Evolutionary conservation across 352 stramenopile species (phyloP).

Genomic region (Phytophthora hybrid): DNA sequence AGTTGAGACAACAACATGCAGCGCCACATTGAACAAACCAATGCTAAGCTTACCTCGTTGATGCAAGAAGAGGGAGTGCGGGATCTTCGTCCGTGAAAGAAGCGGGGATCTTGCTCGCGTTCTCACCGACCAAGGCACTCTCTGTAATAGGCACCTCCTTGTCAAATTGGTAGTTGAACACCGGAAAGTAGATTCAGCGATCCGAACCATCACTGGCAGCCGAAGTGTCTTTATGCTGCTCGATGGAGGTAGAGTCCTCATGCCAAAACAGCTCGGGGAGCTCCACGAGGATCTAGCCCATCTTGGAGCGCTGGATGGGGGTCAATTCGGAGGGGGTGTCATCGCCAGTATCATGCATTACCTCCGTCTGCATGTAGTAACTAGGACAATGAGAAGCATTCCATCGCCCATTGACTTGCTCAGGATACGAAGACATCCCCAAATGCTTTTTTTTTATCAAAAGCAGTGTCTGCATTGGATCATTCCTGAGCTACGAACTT

Average conservation of each 20-base stretch:
- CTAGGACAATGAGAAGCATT: neutral
- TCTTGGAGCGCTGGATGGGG: slow-evolving; percentile 60
- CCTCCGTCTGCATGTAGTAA: neutral
- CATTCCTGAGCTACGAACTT: neutral
- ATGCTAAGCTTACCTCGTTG: slow-evolving; percentile 57
- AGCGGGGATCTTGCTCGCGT: slow-evolving; percentile 48
- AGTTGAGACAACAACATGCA: neutral
- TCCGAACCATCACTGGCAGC: slow-evolving; percentile 9
- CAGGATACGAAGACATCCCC: slow-evolving; percentile 10
- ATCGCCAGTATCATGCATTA: neutral
- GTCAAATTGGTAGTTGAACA: slow-evolving; percentile 68
- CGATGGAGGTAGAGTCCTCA: slow-evolving; percentile 51
- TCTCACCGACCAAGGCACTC: slow-evolving; percentile 56
- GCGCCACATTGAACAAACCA: neutral
- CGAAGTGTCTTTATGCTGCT: slow-evolving; percentile 30
- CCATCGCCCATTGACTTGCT: neutral
- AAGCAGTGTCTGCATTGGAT: neutral
- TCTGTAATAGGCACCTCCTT: slow-evolving; percentile 67
- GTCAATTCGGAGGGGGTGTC: no score
- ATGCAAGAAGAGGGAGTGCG: slow-evolving; percentile 51
- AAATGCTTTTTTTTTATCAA: slow-evolving; percentile 20
- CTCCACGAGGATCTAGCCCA: slow-evolving; percentile 73
- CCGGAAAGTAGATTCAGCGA: slow-evolving; percentile 54
- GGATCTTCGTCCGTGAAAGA: slow-evolving; percentile 54
- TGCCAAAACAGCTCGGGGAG: slow-evolving; percentile 76